These are phyloP conservation scores for Mediolabrus comicus DNA, from an alignment of 108 stramenopile species.

Conservation along the genomic window DNA sequence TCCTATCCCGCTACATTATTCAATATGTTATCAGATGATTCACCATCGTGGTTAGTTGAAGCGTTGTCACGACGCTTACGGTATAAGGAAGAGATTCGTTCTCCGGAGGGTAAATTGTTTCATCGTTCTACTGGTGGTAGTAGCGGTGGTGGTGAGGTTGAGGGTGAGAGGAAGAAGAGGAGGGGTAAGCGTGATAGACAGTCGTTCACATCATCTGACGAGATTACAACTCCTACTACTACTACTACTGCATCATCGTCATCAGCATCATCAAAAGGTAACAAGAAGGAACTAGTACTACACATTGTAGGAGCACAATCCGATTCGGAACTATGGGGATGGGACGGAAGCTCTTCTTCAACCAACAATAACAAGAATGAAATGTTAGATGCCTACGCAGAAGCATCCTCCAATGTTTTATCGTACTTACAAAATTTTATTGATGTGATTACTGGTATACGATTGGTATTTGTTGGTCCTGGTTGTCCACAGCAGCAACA, in stretches of 20 bases:
- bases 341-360: conserved; percentile 34
- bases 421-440: conserved; percentile 19
- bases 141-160: neutral
- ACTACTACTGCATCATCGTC: no score
- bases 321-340: conserved; percentile 83
- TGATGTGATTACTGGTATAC: conserved; percentile 44
- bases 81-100: conserved; percentile 10
- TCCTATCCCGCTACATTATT: conserved; percentile 89
- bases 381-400: conserved; percentile 68
- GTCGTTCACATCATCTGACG: neutral
- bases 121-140: no score
- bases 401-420: conserved; percentile 72
- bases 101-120: conserved; percentile 3
- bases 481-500: conserved; percentile 64
- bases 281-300: conserved; percentile 48
- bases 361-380: conserved; percentile 4
- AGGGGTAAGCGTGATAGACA: conserved; percentile 25
- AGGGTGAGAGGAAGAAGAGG: conserved; percentile 11
- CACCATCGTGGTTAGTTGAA: conserved; percentile 46
- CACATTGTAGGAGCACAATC: conserved; percentile 81
- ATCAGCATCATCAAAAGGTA: neutral
- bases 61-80: conserved; percentile 24
- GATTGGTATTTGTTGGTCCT: conserved; percentile 73
- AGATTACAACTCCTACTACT: neutral
- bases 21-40: conserved; percentile 53